Percentiles rank a stretch among this genome's conserved stretches.
Evolutionary conservation across 2,329 filamentous ascomycete genomes (phyloP).

Genomic region (Coniella vitis): DNA sequence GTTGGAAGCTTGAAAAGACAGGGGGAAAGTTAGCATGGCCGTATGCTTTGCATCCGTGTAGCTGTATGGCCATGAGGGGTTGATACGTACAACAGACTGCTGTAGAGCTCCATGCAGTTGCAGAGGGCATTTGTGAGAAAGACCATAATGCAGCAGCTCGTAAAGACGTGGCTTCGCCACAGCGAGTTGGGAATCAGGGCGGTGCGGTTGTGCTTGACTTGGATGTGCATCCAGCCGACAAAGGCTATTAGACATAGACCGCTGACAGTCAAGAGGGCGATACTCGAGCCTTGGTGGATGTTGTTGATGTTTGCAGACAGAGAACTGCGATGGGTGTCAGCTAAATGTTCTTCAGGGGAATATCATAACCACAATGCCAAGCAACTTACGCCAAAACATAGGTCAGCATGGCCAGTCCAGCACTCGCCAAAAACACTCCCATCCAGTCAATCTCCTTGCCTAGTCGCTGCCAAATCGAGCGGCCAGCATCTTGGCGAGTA

Average conservation of each 20-base stretch:
- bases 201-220: conserved; percentile 36
- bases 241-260: conserved; percentile 40
- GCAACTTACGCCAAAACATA: conserved; percentile 49
- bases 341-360: no score
- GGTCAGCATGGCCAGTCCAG: conserved; percentile 40
- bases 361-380: no score
- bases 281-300: conserved; percentile 36
- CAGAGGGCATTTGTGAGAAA: conserved; percentile 38
- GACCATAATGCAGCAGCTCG: conserved; percentile 45
- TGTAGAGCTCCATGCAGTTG: conserved; percentile 40
- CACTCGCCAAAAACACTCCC: conserved; percentile 40
- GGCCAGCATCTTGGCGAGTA: conserved; percentile 15
- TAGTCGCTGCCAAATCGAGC: conserved; percentile 18
- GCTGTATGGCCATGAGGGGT: not conserved
- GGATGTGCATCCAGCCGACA: conserved; percentile 45
- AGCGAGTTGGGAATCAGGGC: conserved; percentile 56
- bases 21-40: conserved; percentile 1
- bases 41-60: conserved; percentile 13
- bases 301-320: conserved; percentile 32
- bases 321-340: no score
- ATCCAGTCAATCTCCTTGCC: conserved; percentile 46
- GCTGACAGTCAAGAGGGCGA: conserved; percentile 37
- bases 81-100: conserved; percentile 39
- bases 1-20: conserved; percentile 36
- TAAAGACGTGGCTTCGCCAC: conserved; percentile 52